Evolutionary conservation across 257 asterid species (phyloP), one percentile per base, ranked within the genome.

Genomic region (Solanum gracilifrons): DNA sequence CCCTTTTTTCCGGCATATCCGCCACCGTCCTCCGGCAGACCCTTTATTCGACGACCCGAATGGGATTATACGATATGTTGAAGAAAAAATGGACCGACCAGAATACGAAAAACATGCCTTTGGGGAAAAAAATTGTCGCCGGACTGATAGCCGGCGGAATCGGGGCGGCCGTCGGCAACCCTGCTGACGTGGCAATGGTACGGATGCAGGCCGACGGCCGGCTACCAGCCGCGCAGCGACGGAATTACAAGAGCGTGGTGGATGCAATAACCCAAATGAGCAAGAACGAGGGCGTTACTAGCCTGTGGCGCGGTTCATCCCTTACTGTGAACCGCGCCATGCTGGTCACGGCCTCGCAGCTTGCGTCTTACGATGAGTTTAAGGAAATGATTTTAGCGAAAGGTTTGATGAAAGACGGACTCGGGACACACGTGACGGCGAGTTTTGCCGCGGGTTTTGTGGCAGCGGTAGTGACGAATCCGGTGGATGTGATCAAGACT

Each of bases 141-240:
- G 99, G 99, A 2, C 89, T 96, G 0, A 86, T 96, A 18, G 96
- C 99, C 88, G 99, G 99, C 0, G 99, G 96, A 0, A 32, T 96
- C 66, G 99, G 99, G 0, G 99, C 99, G 41, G 96, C 97, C 31
- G 95, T 94, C 6, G 99, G 99, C 1, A 96, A 96, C 86, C 98
- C 99, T 0, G 99, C 99, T 23, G 99, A 96, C 77, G 96, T 96
- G 10, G 97, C 99, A 0, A 96, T 96, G 99, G 99, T 96, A 2
- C 95, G 99, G 18, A 96, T 96, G 99, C 99, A 96, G 58, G 99
- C 99, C 13, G 99, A 96, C 60, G 98, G 99, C 1, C 93, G 99
- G 0, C 96, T 95, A 73, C 97, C 99, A 0, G 25, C 73, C n/a
- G 91, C 92, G 0, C 94, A 95, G 89, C 92, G 98, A 13, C 95